Conservation (phyloP, 2,329 filamentous ascomycete species). For the Penicillium sp. region DNA sequence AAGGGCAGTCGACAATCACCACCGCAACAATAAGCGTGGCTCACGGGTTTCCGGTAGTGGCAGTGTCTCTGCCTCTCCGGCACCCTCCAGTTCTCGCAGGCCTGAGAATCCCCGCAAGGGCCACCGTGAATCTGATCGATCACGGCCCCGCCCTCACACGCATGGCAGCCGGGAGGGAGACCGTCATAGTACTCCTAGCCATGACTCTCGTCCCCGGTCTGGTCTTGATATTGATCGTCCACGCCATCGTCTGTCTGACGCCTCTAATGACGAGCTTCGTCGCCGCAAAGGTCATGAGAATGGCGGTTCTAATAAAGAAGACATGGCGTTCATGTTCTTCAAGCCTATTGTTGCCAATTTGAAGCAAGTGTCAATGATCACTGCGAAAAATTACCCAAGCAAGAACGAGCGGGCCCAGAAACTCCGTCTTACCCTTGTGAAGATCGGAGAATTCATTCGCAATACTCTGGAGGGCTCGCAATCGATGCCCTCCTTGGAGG, state of each 20-base stretch:
- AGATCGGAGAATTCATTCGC: conserved; percentile 50
- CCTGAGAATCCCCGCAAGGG: conserved; percentile 35
- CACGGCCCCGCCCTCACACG: conserved; percentile 43
- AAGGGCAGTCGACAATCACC: conserved; percentile 84
- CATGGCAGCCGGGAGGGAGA: conserved; percentile 46
- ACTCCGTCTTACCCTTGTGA: conserved; percentile 44
- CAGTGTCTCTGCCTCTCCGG: conserved; percentile 49
- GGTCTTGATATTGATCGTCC: conserved; percentile 35
- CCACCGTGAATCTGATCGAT: conserved; percentile 44
- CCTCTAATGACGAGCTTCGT: conserved; percentile 36
- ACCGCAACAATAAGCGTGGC: conserved; percentile 85
- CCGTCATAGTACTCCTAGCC: conserved; percentile 43
- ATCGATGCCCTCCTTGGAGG: conserved; percentile 43
- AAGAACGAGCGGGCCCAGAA: conserved; percentile 46
- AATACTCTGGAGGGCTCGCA: conserved; percentile 41
- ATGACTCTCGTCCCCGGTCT: conserved; percentile 41
- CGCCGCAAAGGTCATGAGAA: conserved; percentile 42
- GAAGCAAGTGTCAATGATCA: conserved; percentile 46
- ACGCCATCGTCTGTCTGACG: conserved; percentile 37
- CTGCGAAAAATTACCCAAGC: conserved; percentile 47
- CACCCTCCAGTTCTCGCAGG: conserved; percentile 36
- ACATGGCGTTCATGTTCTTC: conserved; percentile 48
- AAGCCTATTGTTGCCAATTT: conserved; percentile 48
- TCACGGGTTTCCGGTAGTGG: conserved; percentile 36
- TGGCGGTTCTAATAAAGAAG: conserved; percentile 35